Percentiles rank a stretch among this genome's conserved stretches.
Evolutionary conservation across 164 flowering plant species (phyloP).

Genomic region (Berberis vulgaris): DNA sequence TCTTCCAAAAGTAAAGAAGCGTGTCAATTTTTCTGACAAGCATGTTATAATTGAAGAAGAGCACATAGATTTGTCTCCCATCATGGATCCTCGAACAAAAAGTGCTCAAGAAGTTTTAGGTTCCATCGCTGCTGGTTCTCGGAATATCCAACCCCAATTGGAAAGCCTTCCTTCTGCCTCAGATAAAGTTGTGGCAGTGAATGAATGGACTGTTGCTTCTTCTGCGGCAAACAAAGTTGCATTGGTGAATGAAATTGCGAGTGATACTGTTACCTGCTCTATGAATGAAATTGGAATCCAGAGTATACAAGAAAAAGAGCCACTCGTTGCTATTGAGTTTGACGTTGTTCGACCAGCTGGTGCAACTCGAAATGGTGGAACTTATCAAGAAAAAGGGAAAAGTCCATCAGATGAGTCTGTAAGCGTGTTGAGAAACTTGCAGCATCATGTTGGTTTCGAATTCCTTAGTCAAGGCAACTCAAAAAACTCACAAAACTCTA

Average conservation of each 20-base stretch:
- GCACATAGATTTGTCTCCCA: no score
- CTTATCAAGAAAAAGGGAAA: constrained; percentile 15
- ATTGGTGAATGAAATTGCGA: constrained; percentile 18
- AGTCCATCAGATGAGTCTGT: constrained; percentile 16
- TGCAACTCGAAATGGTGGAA: constrained; percentile 10
- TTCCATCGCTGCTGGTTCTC: no score
- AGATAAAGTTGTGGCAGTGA: no score
- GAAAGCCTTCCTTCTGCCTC: no score
- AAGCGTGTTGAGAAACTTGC: constrained; percentile 12
- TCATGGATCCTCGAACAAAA: no score
- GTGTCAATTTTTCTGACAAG: no score
- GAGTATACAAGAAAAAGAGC: constrained; percentile 7
- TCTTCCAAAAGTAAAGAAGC: no score
- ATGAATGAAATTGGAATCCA: constrained; percentile 10
- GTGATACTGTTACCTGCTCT: constrained; percentile 12
- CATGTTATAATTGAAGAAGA: no score
- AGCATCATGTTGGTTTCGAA: constrained; percentile 10
- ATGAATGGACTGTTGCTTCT: neutral
- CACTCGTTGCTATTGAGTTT: constrained; percentile 3
- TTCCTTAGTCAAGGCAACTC: constrained; percentile 12
- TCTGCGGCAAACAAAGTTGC: constrained; percentile 5
- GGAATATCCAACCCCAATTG: no score
- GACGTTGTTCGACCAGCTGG: constrained; percentile 7
- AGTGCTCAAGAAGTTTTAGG: no score
- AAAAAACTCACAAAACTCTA: constrained; percentile 2